Conservation (phyloP, 2,329 filamentous ascomycete species). For the Cordyceps javanica region DNA sequence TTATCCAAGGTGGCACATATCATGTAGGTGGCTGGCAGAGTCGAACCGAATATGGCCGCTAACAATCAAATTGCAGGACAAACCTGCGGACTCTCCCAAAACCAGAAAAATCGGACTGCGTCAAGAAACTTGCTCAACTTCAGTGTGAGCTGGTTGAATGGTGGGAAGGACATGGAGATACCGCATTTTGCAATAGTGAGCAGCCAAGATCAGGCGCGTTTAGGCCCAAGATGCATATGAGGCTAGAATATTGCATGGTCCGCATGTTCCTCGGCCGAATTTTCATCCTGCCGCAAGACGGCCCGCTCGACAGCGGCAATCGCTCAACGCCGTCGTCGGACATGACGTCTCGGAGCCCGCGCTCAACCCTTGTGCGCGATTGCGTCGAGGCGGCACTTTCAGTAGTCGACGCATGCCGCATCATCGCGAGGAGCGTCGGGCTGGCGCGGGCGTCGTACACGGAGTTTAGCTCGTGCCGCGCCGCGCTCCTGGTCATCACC, state of each 20-base stretch:
- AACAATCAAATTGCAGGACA: conserved; percentile 21
- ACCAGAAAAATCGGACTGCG: conserved; percentile 26
- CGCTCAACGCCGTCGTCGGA: conserved; percentile 24
- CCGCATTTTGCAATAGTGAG: conserved; percentile 25
- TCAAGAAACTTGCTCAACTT: conserved; percentile 29
- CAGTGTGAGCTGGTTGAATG: conserved; percentile 31
- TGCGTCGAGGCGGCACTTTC: conserved; percentile 47
- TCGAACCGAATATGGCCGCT: conserved; percentile 1
- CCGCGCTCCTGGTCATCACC: conserved; percentile 43
- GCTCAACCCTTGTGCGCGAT: conserved; percentile 39
- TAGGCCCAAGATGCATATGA: conserved; percentile 44
- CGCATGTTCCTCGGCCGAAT: conserved; percentile 48
- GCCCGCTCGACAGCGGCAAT: conserved; percentile 24
- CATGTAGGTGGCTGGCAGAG: conserved; percentile 22
- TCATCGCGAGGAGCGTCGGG: conserved; percentile 43
- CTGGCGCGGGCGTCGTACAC: conserved; percentile 50
- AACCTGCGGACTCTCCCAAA: conserved; percentile 28
- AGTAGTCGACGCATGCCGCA: conserved; percentile 43
- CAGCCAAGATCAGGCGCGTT: conserved; percentile 35
- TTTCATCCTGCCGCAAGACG: conserved; percentile 39
- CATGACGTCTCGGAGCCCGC: conserved; percentile 21
- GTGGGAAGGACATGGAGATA: conserved; percentile 31
- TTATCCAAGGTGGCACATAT: conserved; percentile 33
- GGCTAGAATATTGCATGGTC: conserved; percentile 46
- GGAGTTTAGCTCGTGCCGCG: conserved; percentile 50